These are phyloP conservation scores for Murraya koenigii DNA, from an alignment of 345 rosid genomes.

Conservation along the genomic window DNA sequence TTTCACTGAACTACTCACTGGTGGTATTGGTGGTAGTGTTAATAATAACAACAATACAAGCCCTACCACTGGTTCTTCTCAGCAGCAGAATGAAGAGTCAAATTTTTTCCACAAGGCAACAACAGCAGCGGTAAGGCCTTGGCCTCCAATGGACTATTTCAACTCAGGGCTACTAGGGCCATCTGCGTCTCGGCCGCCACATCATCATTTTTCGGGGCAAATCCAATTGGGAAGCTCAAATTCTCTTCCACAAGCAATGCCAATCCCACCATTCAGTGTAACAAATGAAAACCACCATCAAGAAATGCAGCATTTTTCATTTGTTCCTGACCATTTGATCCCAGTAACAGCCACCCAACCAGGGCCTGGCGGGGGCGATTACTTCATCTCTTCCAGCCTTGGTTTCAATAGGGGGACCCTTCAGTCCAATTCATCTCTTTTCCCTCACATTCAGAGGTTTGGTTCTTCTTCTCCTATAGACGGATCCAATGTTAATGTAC, in stretches of 20 bases:
- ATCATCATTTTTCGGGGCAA: slow-evolving; percentile 43
- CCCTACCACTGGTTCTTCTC: slow-evolving; percentile 37
- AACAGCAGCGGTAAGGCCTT: slow-evolving; percentile 38
- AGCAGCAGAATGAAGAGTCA: slow-evolving; percentile 26
- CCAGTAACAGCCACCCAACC: slow-evolving; percentile 49
- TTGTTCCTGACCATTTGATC: slow-evolving; percentile 73
- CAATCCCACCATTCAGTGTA: slow-evolving; percentile 34
- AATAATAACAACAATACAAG: slow-evolving; percentile 22
- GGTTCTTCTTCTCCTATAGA: slow-evolving; percentile 48
- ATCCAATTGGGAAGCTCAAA: slow-evolving; percentile 45
- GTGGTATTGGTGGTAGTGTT: slow-evolving; percentile 46
- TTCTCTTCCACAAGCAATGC: slow-evolving; percentile 34
- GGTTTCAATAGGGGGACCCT: slow-evolving; percentile 99
- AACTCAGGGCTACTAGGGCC: slow-evolving; percentile 45
- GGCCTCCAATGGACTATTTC: slow-evolving; percentile 78
- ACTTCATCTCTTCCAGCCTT: slow-evolving; percentile 81
- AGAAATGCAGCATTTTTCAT: slow-evolving; percentile 66
- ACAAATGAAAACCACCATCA: slow-evolving; percentile 53
- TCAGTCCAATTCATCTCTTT: slow-evolving; percentile 99
- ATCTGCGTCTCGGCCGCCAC: slow-evolving; percentile 35
- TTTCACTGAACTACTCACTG: slow-evolving; percentile 82
- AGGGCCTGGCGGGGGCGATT: slow-evolving; percentile 41
- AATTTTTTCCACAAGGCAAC: slow-evolving; percentile 36
- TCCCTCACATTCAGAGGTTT: slow-evolving; percentile 70
- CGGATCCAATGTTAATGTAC: slow-evolving; percentile 54